Base-by-base conservation (phyloP, 192 early-diverging fungal genomes). In the Geranomyces michiganensis region DNA sequence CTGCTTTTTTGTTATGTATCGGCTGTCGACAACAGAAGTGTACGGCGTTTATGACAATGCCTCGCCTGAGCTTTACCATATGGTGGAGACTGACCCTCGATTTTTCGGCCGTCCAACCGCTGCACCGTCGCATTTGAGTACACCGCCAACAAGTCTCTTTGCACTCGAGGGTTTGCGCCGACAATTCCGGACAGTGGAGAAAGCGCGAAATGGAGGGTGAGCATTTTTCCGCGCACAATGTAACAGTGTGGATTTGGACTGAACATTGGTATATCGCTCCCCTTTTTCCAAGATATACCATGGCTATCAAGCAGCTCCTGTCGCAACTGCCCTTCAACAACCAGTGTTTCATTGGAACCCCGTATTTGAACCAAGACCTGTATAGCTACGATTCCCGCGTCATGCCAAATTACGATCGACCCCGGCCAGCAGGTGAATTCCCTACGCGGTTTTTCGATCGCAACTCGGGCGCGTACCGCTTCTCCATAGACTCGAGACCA, bases 151-250 rank as follows among this genome's bases (percentile, higher is more conserved):
- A 70, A 91, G 82, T 67, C 56, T 78, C 24, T 80, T 79, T 73
- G 83, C 88, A 15, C 80, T 84, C 41, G 88, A 90, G 30, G 74
- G 73, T 22, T 55, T 88, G 36, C 76, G 76, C 31, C 85, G 80
- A 60, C 79, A 85, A 27, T 75, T 89, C 12, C 73, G 85, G 56
- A 73, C 81, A 9, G 78, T 92, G 45, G 73, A 84, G 45, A 87
- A 92, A 72, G 86, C 91, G 10, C 77, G 79, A 26, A 91, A 90
- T 65, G 91, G 91, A 76, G 91, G 91, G 88, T 92, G 82, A 70
- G 72, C 51, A 53, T 26, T n/a, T n/a, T n/a, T n/a, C n/a, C n/a
- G n/a, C n/a, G n/a, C n/a, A n/a, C n/a, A n/a, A n/a, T n/a, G n/a
- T n/a, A n/a, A n/a, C 24, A 29, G 9, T n/a, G 1, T 9, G 21